Evolutionary conservation across 495 filamentous ascomycete genomes (phyloP).

Genomic region (Glonium stellatum): DNA sequence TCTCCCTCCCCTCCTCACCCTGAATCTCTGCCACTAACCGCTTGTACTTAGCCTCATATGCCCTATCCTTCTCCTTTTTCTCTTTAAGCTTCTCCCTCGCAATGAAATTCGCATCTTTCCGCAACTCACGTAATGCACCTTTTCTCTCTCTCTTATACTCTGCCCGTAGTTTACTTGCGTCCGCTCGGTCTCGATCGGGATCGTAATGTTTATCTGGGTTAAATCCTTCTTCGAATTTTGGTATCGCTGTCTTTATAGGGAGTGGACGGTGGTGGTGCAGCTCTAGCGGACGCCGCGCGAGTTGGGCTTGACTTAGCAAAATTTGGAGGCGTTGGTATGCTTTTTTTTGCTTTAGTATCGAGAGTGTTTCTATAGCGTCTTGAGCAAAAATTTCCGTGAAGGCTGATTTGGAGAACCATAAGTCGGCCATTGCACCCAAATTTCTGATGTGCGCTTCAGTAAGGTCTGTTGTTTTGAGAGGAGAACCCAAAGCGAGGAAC

Average conservation of each 20-base stretch:
- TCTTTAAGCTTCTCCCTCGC: conserved; percentile 78
- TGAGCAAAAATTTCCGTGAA: conserved; percentile 33
- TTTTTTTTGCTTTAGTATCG: conserved; percentile 17
- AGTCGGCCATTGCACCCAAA: conserved; percentile 23
- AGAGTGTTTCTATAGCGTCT: conserved; percentile 8
- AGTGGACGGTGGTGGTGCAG: conserved; percentile 86
- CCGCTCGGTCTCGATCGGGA: conserved; percentile 78
- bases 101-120: conserved; percentile 90
- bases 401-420: conserved; percentile 32
- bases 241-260: conserved; percentile 79
- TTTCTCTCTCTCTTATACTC: conserved; percentile 95
- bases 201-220: conserved; percentile 95
- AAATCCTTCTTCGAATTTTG: conserved; percentile 95
- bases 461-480: conserved; percentile 18
- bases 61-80: conserved; percentile 81
- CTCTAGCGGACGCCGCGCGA: conserved; percentile 66
- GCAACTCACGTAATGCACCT: conserved; percentile 85
- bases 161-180: conserved; percentile 67
- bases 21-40: conserved; percentile 89
- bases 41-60: conserved; percentile 91
- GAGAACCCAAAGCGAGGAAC: conserved; percentile 55
- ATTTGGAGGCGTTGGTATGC: conserved; percentile 33
- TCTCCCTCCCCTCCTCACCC: conserved; percentile 78
- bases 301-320: conserved; percentile 49
- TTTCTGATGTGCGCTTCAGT: conserved; percentile 22